Evolutionary conservation across 805 yeast species (phyloP).

Genomic region (Yamadazyma philogaea): DNA sequence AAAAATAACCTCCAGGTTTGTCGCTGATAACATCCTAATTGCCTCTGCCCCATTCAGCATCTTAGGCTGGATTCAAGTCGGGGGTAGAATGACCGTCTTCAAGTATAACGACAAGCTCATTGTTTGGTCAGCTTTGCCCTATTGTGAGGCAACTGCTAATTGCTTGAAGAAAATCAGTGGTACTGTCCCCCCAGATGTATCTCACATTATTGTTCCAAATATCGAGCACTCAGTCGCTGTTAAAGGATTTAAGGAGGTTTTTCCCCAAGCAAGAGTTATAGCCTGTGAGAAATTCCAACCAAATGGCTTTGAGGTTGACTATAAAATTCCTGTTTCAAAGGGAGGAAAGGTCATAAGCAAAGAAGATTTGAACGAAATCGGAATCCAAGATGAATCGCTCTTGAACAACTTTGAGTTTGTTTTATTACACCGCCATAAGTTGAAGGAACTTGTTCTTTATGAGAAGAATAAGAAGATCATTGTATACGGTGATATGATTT

Average conservation of each 20-base stretch:
- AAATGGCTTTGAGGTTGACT: slow-evolving; percentile 35
- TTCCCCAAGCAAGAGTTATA: slow-evolving; percentile 51
- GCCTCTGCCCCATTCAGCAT: slow-evolving; percentile 34
- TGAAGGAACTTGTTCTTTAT: slow-evolving; percentile 54
- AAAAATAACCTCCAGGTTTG: slow-evolving; percentile 26
- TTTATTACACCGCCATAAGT: slow-evolving; percentile 53
- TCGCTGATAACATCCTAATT: slow-evolving; percentile 32
- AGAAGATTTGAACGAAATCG: slow-evolving; percentile 23
- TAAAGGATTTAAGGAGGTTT: slow-evolving; percentile 44
- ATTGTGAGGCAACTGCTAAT: slow-evolving; percentile 41
- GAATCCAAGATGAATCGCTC: slow-evolving; percentile 37
- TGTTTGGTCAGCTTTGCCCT: slow-evolving; percentile 59
- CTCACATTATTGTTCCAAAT: slow-evolving; percentile 60
- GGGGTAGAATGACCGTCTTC: slow-evolving; percentile 42
- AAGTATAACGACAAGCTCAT: slow-evolving; percentile 29
- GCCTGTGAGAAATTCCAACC: slow-evolving; percentile 45
- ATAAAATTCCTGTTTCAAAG: slow-evolving; percentile 29
- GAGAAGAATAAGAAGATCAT: slow-evolving; percentile 47
- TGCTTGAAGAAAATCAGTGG: slow-evolving; percentile 34
- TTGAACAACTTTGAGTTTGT: slow-evolving; percentile 49
- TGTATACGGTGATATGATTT: slow-evolving; percentile 57
- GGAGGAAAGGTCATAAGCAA: slow-evolving; percentile 34
- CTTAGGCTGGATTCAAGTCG: slow-evolving; percentile 30
- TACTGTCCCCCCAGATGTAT: slow-evolving; percentile 34
- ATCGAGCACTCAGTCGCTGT: slow-evolving; percentile 64